Conservation (phyloP, 116 monocot species). For the Posidonia oceanica region DNA sequence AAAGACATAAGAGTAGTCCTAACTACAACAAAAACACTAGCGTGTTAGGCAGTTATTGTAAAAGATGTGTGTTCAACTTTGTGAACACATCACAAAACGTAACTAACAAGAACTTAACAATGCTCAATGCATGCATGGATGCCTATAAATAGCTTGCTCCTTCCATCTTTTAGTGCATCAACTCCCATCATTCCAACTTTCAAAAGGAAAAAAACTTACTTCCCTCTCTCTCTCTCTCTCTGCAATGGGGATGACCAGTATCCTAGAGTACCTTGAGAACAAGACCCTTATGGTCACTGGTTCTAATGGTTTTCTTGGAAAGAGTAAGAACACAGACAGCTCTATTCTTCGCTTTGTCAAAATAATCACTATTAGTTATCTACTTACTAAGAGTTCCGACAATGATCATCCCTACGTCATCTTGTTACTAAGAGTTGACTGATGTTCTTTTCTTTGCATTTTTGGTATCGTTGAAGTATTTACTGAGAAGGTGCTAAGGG, state of each 20-base stretch:
- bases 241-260: neutral
- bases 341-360: too few relatives aligned
- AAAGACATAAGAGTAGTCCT: too few relatives aligned
- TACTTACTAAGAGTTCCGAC: too few relatives aligned
- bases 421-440: neutral
- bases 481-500: slow-evolving; percentile 75
- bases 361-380: too few relatives aligned
- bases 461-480: slow-evolving; percentile 23
- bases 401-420: too few relatives aligned
- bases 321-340: slow-evolving; percentile 36
- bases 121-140: neutral
- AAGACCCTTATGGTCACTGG: slow-evolving; percentile 71
- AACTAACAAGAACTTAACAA: neutral
- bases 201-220: neutral
- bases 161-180: neutral
- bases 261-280: slow-evolving; percentile 25
- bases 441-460: neutral
- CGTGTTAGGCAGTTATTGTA: neutral
- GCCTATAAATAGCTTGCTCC: neutral
- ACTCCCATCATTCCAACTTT: neutral
- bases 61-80: neutral
- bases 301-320: slow-evolving; percentile 67
- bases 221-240: neutral
- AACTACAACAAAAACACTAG: neutral
- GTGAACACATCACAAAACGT: neutral